Evolutionary conservation across 2,329 filamentous ascomycete species (phyloP).

Genomic region (Beauveria caledonica): DNA sequence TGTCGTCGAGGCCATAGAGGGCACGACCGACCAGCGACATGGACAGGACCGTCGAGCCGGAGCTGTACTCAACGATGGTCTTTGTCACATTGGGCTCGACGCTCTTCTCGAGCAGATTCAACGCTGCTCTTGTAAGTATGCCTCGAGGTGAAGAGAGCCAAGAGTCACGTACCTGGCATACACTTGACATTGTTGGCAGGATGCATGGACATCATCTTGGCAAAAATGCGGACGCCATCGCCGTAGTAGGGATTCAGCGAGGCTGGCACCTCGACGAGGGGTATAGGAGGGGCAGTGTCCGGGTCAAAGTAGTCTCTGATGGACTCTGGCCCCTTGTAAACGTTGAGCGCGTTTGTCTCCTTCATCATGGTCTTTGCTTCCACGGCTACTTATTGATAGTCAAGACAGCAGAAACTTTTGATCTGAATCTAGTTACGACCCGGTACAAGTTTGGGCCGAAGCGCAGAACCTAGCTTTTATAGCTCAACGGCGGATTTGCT

Average conservation of each 20-base stretch:
- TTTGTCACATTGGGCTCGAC: constrained; percentile 33
- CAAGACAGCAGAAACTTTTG: not conserved
- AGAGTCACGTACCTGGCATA: constrained; percentile 39
- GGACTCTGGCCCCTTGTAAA: constrained; percentile 49
- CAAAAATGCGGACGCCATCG: constrained; percentile 54
- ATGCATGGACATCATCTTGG: constrained; percentile 58
- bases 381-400: not conserved
- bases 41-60: constrained; percentile 54
- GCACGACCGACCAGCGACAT: constrained; percentile 47
- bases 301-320: constrained; percentile 52
- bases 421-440: not conserved
- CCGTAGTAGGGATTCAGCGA: constrained; percentile 47
- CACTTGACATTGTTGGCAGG: constrained; percentile 59
- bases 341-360: constrained; percentile 34
- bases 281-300: constrained; percentile 47
- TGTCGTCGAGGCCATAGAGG: constrained; percentile 41
- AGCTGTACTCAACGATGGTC: constrained; percentile 52
- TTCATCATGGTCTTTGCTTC: not conserved
- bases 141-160: not conserved
- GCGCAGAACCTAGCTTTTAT: not conserved
- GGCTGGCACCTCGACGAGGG: constrained; percentile 52
- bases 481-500: not conserved
- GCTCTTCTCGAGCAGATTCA: constrained; percentile 40
- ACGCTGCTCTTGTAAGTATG: constrained; percentile 25
- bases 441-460: not conserved